Evolutionary conservation across 176 grass and related monocot genomes (phyloP).

Genomic region (Carex scoparia): DNA sequence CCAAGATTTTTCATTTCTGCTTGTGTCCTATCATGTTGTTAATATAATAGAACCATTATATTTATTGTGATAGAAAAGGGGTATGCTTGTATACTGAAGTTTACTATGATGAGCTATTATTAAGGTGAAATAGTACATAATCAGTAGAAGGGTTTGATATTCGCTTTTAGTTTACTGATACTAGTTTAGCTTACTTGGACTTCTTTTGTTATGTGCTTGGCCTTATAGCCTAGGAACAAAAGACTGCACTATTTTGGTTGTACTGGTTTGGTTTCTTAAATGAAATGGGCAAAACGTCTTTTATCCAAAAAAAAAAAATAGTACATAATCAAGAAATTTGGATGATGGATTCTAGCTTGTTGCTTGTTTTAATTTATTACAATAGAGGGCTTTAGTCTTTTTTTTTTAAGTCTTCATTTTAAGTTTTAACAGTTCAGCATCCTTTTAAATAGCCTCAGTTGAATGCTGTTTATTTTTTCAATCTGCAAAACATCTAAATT

Average conservation of each 20-base stretch:
- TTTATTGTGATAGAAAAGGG: neutral
- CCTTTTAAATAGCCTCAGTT: neutral
- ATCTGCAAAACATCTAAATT: neutral
- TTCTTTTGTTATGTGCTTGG: too few relatives aligned
- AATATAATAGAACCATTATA: neutral
- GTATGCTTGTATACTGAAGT: neutral
- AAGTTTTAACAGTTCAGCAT: neutral
- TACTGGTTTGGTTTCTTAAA: too few relatives aligned
- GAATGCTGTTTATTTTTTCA: neutral
- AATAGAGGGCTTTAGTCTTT: neutral
- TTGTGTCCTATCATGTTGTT: neutral
- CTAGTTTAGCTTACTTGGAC: too few relatives aligned
- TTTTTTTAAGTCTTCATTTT: neutral
- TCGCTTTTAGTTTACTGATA: too few relatives aligned
- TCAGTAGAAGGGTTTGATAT: too few relatives aligned
- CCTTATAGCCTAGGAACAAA: too few relatives aligned
- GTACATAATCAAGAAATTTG: neutral
- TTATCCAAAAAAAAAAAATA: too few relatives aligned
- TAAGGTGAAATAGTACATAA: neutral
- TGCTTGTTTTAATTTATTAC: neutral
- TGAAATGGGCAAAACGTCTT: too few relatives aligned
- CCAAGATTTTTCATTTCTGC: neutral
- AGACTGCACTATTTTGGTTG: too few relatives aligned
- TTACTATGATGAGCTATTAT: neutral
- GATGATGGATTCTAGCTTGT: neutral